Conservation (phyloP, 441 rosid genomes). For the Isatis lusitanica region DNA sequence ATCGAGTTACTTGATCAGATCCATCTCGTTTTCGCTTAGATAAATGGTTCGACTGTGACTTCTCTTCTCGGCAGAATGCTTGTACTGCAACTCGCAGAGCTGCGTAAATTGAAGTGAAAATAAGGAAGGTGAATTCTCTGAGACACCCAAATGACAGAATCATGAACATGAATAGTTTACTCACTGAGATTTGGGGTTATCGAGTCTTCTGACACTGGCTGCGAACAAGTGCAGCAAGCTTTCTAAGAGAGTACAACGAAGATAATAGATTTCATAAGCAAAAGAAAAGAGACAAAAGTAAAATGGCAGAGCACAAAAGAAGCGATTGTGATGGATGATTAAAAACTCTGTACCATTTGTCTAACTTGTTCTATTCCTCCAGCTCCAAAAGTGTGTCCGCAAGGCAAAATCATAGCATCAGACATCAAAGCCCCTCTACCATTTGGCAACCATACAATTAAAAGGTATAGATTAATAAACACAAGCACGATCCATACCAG, state of each 20-base stretch:
- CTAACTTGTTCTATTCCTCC: slow-evolving; percentile 73
- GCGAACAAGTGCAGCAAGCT: slow-evolving; percentile 42
- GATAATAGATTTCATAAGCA: slow-evolving; percentile 10
- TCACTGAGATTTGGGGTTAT: slow-evolving; percentile 42
- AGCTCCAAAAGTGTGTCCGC: slow-evolving; percentile 92
- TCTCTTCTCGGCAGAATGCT: slow-evolving; percentile 84
- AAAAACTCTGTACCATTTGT: slow-evolving; percentile 46
- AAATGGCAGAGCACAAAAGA: neutral
- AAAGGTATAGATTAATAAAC: neutral
- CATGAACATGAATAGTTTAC: slow-evolving; percentile 18
- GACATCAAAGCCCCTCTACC: slow-evolving; percentile 81
- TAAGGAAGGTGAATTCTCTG: slow-evolving; percentile 4
- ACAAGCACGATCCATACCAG: neutral
- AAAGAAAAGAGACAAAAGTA: neutral
- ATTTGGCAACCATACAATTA: neutral
- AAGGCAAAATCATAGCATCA: slow-evolving; percentile 94
- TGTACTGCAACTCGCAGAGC: slow-evolving; percentile 86
- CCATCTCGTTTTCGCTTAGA: slow-evolving; percentile 85
- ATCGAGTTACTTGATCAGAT: slow-evolving; percentile 68
- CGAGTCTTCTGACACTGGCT: slow-evolving; percentile 39
- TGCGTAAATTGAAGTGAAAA: slow-evolving; percentile 26
- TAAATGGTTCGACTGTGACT: slow-evolving; percentile 56
- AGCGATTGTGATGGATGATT: slow-evolving; percentile 2
- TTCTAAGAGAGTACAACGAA: slow-evolving; percentile 21
- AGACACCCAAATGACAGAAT: neutral